phyloP scores from a whole-genome alignment of 2,329 filamentous ascomycete genomes.

The Beauveria bassiana region DNA sequence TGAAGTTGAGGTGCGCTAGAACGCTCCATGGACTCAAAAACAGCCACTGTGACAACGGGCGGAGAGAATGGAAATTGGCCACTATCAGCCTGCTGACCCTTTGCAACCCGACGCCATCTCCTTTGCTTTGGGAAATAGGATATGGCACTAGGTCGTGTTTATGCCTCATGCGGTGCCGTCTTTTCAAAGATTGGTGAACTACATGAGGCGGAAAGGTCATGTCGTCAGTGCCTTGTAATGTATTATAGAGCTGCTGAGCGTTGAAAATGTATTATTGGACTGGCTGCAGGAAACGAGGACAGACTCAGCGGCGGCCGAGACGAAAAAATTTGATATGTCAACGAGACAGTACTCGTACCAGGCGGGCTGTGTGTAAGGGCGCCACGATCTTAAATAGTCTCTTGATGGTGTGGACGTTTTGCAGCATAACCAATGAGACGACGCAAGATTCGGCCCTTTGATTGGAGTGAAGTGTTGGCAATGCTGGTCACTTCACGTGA shows the following conservation, averaged over 20 bases:
- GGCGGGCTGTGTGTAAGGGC: neutral
- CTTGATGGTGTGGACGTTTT: neutral
- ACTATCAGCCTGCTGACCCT: conserved; percentile 1
- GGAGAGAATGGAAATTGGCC: neutral
- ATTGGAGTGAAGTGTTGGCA: neutral
- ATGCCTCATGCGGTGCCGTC: neutral
- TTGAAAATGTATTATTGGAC: neutral
- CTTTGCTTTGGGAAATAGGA: neutral
- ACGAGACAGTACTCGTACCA: neutral
- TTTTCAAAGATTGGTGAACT: neutral
- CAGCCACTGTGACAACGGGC: conserved; percentile 4
- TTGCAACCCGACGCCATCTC: neutral
- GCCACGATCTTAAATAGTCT: conserved; percentile 6
- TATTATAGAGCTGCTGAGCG: no score
- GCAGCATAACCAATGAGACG: neutral
- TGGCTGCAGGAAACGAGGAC: neutral
- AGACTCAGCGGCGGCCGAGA: neutral
- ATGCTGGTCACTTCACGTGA: neutral
- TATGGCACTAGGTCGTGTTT: neutral
- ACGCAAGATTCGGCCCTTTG: conserved; percentile 4
- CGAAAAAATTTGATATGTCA: conserved; percentile 1
- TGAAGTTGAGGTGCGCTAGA: neutral
- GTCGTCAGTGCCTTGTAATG: no score
- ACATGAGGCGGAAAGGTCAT: neutral
- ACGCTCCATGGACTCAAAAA: neutral